phyloP scores from a whole-genome alignment of 176 grass and related monocot species.

The Bonia amplexicaulis region DNA sequence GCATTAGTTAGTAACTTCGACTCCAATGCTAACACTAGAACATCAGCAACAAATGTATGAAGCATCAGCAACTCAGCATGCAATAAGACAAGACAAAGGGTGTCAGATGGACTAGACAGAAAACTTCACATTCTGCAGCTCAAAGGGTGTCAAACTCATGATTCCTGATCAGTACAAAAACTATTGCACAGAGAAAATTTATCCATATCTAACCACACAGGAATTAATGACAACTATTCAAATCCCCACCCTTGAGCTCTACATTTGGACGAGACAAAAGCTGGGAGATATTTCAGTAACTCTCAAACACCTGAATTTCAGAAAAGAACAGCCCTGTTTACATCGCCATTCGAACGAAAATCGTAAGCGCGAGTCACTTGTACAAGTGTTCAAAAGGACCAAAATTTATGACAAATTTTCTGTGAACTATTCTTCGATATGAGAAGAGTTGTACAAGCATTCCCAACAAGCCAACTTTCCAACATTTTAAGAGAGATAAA shows the following conservation, averaged over 20 bases:
- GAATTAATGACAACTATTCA: neutral
- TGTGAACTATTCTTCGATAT: neutral
- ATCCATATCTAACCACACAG: neutral
- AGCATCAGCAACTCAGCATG: neutral
- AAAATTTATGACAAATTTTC: neutral
- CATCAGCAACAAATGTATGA: neutral
- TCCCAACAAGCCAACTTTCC: neutral
- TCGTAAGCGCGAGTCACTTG: neutral
- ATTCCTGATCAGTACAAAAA: neutral
- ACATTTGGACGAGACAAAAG: neutral
- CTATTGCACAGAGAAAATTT: neutral
- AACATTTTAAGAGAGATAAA: neutral
- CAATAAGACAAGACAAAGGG: neutral
- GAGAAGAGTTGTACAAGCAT: neutral
- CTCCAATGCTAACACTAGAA: neutral
- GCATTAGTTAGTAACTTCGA: neutral
- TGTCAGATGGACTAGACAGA: neutral
- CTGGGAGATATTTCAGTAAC: neutral
- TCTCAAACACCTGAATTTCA: neutral
- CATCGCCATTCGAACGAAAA: slow-evolving; percentile 17
- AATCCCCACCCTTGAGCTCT: neutral
- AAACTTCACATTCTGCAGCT: neutral
- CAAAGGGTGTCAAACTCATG: neutral
- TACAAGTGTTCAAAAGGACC: neutral
- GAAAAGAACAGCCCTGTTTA: neutral